A percentile compares a stretch with the other conserved stretches of the same genome.
Conservation (phyloP, 768 basidiomycete genomes). For the Macrocybe gigantea region DNA sequence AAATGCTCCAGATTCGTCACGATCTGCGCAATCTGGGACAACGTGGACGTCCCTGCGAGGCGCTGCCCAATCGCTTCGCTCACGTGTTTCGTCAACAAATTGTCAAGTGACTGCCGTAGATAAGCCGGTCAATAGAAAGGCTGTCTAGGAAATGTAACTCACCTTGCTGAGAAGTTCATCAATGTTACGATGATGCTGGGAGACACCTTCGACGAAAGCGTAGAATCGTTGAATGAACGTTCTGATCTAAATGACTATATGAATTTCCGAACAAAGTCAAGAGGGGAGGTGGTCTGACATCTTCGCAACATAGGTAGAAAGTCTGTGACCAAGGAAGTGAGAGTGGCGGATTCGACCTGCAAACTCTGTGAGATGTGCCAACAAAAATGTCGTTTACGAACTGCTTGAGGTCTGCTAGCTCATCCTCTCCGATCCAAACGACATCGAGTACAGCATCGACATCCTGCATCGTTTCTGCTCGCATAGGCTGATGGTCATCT, state of each 20-base stretch:
- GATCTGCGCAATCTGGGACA: slow-evolving; percentile 90
- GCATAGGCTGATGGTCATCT: slow-evolving; percentile 91
- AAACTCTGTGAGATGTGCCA: slow-evolving; percentile 7
- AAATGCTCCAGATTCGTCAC: slow-evolving; percentile 93
- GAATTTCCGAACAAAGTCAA: slow-evolving; percentile 1
- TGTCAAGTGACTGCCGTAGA: slow-evolving; percentile 71
- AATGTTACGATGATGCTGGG: slow-evolving; percentile 85
- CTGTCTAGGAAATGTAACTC: slow-evolving; percentile 2
- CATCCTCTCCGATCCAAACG: slow-evolving; percentile 75
- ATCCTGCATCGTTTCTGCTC: slow-evolving; percentile 53
- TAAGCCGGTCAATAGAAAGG: not conserved
- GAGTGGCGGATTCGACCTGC: slow-evolving; percentile 59
- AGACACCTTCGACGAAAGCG: slow-evolving; percentile 92
- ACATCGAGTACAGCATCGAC: slow-evolving; percentile 69
- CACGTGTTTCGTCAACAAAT: slow-evolving; percentile 70
- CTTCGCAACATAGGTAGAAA: slow-evolving; percentile 92
- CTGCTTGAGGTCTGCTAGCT: slow-evolving; percentile 55
- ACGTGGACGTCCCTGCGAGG: slow-evolving; percentile 67
- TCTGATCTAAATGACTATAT: slow-evolving; percentile 8
- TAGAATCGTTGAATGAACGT: slow-evolving; percentile 91
- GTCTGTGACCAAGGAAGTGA: slow-evolving; percentile 91
- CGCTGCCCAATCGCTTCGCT: slow-evolving; percentile 70
- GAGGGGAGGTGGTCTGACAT: slow-evolving; percentile 38
- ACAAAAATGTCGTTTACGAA: slow-evolving; percentile 20
- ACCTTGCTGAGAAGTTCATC: slow-evolving; percentile 91